Conservation (phyloP, 2,329 filamentous ascomycete genomes). For the Aspergillus fijiensis region DNA sequence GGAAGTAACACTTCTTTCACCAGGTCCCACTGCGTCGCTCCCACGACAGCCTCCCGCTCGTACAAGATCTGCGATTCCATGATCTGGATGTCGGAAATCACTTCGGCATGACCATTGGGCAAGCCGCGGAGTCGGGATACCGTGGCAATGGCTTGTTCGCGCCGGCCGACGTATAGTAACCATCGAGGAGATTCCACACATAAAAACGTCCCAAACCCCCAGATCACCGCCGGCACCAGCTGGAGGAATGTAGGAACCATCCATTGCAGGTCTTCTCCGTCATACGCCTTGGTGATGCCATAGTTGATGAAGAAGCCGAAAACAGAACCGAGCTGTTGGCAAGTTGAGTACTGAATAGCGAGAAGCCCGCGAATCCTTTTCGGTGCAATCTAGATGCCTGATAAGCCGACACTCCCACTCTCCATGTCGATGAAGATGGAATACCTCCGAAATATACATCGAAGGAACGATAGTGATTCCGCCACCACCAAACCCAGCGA, state of each 20-base stretch:
- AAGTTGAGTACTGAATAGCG: not conserved
- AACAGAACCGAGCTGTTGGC: not conserved
- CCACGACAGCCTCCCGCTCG: slow-evolving; percentile 37
- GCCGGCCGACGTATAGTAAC: slow-evolving; percentile 17
- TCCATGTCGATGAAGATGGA: not conserved
- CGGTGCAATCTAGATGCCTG: not conserved
- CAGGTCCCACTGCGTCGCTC: slow-evolving; percentile 31
- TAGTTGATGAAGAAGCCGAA: slow-evolving; percentile 5
- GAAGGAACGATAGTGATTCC: slow-evolving; percentile 15
- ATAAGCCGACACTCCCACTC: not conserved
- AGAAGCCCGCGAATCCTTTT: slow-evolving; percentile 6
- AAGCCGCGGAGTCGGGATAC: slow-evolving; percentile 31
- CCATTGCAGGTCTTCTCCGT: slow-evolving; percentile 20
- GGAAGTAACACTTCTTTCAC: slow-evolving; percentile 40
- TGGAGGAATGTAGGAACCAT: slow-evolving; percentile 25
- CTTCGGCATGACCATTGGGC: slow-evolving; percentile 39
- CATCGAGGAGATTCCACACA: slow-evolving; percentile 24
- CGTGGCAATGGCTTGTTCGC: slow-evolving; percentile 21
- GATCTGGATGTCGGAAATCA: slow-evolving; percentile 22
- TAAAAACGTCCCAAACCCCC: slow-evolving; percentile 17
- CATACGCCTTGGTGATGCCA: slow-evolving; percentile 9
- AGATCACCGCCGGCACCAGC: slow-evolving; percentile 18
- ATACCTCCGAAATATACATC: slow-evolving; percentile 20
- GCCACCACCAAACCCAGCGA: slow-evolving; percentile 18
- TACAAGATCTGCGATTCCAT: slow-evolving; percentile 35